Conservation (phyloP, 805 yeast genomes). For the Candida tammaniensis region DNA sequence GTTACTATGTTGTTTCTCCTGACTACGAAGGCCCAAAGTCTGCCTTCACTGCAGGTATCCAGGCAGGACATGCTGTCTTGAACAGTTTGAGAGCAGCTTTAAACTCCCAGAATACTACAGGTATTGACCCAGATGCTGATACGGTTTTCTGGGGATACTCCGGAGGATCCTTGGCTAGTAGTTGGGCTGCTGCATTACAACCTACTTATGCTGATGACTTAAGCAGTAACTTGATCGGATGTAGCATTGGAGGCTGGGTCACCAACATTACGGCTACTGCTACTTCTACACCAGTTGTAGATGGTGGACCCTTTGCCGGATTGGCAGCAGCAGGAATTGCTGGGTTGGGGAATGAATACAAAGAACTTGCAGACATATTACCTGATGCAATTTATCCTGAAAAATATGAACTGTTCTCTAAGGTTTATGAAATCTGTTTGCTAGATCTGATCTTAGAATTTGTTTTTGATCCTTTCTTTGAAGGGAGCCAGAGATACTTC, state of each 20-base stretch:
- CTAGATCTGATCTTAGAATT: conserved; percentile 3
- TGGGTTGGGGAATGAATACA: conserved; percentile 32
- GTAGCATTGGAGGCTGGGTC: conserved; percentile 35
- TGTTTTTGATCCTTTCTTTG: conserved; percentile 5
- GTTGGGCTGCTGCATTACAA: conserved; percentile 38
- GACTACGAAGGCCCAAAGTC: conserved; percentile 35
- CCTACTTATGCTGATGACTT: conserved; percentile 37
- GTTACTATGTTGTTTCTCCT: conserved; percentile 32
- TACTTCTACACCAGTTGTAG: conserved; percentile 14
- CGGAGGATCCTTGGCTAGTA: conserved; percentile 37
- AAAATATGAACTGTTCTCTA: conserved; percentile 5
- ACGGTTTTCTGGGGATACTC: conserved; percentile 35
- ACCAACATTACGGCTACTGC: conserved; percentile 31
- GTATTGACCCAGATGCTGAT: conserved; percentile 17
- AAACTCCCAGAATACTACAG: conserved; percentile 15
- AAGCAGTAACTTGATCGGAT: conserved; percentile 23
- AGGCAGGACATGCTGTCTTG: conserved; percentile 28
- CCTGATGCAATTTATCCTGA: conserved; percentile 7
- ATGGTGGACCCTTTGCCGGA: conserved; percentile 28
- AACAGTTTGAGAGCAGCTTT: conserved; percentile 30
- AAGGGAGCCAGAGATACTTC: conserved; percentile 6
- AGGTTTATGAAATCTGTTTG: conserved; percentile 5
- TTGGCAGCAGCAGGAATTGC: conserved; percentile 25
- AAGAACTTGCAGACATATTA: conserved; percentile 13
- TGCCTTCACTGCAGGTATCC: conserved; percentile 30